Base-by-base conservation (phyloP, 495 filamentous ascomycete species). In the Podospora fimiseda region DNA sequence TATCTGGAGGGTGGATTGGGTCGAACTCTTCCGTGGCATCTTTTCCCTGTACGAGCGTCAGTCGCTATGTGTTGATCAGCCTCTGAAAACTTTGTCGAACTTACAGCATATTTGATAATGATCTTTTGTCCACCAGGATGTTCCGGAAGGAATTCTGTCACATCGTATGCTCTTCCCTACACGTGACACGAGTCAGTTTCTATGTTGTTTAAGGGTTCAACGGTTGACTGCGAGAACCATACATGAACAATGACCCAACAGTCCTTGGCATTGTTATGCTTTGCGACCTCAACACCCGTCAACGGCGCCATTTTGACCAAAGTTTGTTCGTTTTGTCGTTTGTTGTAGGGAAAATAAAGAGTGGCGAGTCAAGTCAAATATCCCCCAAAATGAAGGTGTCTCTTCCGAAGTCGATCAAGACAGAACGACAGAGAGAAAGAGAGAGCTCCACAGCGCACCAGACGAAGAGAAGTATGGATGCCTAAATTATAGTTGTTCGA, bases 1-100 rank as follows among this genome's bases (percentile, higher is more conserved):
- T 88, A 57, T 91, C 86, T 9, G 82, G 79, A 16, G 88, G 81
- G 62, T 95, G 89, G 53, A 91, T 86, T 1, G 87, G 85, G 36
- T 89, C 87, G 66, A 86, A 94, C 63, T 84, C 88, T 50, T 84
- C 83, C 3, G 89, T 92, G 6, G 88, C 89, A 72, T 95, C 89
- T 70, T 85, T 89, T 37, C 89, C 89, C 70, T 74, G 56, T 5
- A 33, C 5, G 27, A 33, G 6, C 27, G 27, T 4, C 3, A 22
- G 1, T 49, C 44, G 20, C 36, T 24, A 27, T 9, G n/a, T 40
- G 2, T 22, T 16, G 11, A 1, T 9, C n/a, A 15, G 6, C 11
- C 8, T n/a, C 16, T 41, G 14, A 20, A 7, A 23, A 21, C 3
- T 21, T 15, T 9, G 18, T 36, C 43, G 16, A 0, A 19, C 23